Percentiles rank a stretch among this genome's conserved stretches.
phyloP scores from a whole-genome alignment of 805 yeast species.

The Ogataea neopini region DNA sequence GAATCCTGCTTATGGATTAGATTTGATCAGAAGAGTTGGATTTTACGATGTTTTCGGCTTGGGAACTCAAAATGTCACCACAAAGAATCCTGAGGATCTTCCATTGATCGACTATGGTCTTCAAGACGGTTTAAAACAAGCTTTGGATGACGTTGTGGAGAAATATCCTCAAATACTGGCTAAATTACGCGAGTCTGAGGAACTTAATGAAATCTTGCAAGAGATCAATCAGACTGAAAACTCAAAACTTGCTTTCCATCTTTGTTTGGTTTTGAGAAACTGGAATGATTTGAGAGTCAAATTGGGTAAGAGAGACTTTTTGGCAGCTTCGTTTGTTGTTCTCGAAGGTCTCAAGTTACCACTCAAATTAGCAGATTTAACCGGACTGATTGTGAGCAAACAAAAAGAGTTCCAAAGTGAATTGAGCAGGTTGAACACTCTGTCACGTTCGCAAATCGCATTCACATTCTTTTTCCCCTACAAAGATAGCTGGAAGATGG shows the following conservation, averaged over 20 bases:
- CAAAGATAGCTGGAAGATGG: conserved; percentile 52
- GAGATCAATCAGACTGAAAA: conserved; percentile 22
- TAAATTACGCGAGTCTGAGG: conserved; percentile 14
- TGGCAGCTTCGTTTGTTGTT: conserved; percentile 52
- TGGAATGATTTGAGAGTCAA: conserved; percentile 43
- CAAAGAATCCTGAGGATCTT: conserved; percentile 11
- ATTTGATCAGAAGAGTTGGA: conserved; percentile 53
- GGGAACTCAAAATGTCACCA: conserved; percentile 27
- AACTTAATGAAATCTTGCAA: conserved; percentile 22
- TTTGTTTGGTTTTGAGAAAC: conserved; percentile 50
- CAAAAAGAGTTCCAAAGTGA: conserved; percentile 28
- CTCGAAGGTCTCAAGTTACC: conserved; percentile 73
- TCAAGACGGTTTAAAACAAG: conserved; percentile 12
- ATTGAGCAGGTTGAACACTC: conserved; percentile 31
- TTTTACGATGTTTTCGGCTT: conserved; percentile 60
- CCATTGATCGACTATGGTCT: conserved; percentile 13
- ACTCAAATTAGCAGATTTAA: conserved; percentile 51
- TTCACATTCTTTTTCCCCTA: conserved; percentile 50
- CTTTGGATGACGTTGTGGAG: conserved; percentile 23
- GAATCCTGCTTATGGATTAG: conserved; percentile 64
- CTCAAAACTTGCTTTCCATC: conserved; percentile 41
- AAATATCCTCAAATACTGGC: conserved; percentile 23
- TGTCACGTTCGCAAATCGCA: conserved; percentile 61
- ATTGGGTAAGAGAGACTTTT: conserved; percentile 27
- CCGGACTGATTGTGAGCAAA: conserved; percentile 45